phyloP scores from a whole-genome alignment of 352 stramenopile genomes.

The Phytophthora syringae region DNA sequence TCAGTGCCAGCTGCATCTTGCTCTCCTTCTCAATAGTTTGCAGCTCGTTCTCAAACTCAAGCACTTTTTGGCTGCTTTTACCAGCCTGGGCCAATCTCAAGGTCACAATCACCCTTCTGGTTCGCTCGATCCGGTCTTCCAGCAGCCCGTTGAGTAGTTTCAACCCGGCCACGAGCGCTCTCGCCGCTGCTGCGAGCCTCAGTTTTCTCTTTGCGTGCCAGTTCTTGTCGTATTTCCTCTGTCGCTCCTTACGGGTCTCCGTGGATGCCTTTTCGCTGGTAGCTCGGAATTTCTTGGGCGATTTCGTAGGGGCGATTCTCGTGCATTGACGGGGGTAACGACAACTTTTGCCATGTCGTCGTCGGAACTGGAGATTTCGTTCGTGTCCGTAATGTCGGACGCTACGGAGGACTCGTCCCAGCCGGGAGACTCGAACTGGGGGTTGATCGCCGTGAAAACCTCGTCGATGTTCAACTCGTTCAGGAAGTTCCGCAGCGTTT shows the following conservation, averaged over 20 bases:
- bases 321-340: neutral
- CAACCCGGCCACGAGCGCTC: slow-evolving; percentile 18
- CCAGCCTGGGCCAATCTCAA: slow-evolving; percentile 5
- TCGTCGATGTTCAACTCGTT: slow-evolving; percentile 11
- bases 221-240: neutral
- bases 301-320: neutral
- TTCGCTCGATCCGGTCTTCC: slow-evolving; percentile 22
- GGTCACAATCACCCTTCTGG: slow-evolving; percentile 11
- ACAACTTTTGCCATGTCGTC: neutral
- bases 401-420: slow-evolving; percentile 1
- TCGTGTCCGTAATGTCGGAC: neutral
- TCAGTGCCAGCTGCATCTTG: slow-evolving; percentile 12
- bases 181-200: neutral
- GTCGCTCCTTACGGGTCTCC: neutral
- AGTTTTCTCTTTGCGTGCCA: neutral
- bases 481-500: slow-evolving; percentile 21
- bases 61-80: slow-evolving; percentile 11
- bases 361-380: neutral
- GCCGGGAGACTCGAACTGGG: neutral
- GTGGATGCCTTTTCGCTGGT: neutral
- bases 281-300: too few relatives aligned
- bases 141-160: slow-evolving; percentile 28
- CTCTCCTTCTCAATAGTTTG: slow-evolving; percentile 8
- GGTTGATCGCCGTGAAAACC: neutral
- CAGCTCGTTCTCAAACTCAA: slow-evolving; percentile 7